A percentile compares a stretch with the other conserved stretches of the same genome.
Evolutionary conservation across 2,329 filamentous ascomycete genomes (phyloP).

Genomic region (Aureobasidium sp.): DNA sequence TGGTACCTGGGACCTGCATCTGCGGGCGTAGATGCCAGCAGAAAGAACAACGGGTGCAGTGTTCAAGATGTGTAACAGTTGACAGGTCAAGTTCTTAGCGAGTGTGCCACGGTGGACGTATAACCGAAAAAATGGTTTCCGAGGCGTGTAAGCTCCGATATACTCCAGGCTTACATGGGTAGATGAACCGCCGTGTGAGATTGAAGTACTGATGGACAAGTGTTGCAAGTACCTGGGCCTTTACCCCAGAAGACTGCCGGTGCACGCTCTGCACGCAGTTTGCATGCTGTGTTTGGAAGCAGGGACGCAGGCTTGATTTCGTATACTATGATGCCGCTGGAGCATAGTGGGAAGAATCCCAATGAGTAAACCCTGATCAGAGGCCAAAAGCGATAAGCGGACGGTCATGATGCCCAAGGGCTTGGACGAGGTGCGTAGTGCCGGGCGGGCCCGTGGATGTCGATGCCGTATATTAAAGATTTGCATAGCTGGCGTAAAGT

Average conservation of each 20-base stretch:
- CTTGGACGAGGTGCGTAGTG: neutral
- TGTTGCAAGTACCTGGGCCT: neutral
- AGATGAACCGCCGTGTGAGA: neutral
- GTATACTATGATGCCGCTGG: neutral
- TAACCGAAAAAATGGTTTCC: neutral
- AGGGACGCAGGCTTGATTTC: neutral
- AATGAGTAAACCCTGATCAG: neutral
- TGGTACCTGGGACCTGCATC: slow-evolving; percentile 7
- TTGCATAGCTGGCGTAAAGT: neutral
- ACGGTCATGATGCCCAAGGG: neutral
- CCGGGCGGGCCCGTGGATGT: slow-evolving; percentile 1
- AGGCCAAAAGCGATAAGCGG: neutral
- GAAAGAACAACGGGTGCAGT: neutral
- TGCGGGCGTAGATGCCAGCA: neutral
- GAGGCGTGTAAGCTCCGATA: neutral
- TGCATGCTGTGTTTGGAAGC: neutral
- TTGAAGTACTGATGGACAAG: neutral
- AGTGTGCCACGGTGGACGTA: neutral
- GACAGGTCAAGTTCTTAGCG: slow-evolving; percentile 2
- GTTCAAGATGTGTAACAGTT: neutral
- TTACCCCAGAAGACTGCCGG: neutral
- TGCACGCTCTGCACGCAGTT: neutral
- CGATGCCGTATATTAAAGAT: slow-evolving; percentile 9
- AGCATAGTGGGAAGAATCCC: neutral
- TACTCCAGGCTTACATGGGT: neutral